A percentile compares a stretch with the other conserved stretches of the same genome.
phyloP scores from a whole-genome alignment of 1,284 basidiomycete species.

The Cryptococcus depauperatus region DNA sequence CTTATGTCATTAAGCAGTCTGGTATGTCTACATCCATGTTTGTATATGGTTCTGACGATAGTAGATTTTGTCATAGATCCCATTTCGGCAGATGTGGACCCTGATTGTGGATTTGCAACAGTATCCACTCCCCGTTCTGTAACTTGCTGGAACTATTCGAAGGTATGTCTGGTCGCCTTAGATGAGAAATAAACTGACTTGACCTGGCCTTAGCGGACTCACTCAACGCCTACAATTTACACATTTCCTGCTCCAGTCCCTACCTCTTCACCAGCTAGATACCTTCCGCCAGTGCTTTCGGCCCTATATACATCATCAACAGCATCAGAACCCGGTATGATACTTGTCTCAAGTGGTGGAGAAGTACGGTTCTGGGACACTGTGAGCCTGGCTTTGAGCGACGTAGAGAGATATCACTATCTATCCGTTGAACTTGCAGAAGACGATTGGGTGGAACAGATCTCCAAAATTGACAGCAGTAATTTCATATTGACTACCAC shows the following conservation, averaged over 20 bases:
- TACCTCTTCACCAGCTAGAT: conserved; percentile 13
- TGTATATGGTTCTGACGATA: background rate
- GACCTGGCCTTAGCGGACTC: conserved; percentile 27
- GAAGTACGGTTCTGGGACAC: conserved; percentile 45
- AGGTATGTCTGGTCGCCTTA: conserved; percentile 19
- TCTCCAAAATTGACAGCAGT: conserved; percentile 35
- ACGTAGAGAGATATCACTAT: conserved; percentile 28
- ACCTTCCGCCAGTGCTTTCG: conserved; percentile 27
- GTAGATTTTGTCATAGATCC: conserved; percentile 40
- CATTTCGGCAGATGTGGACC: conserved; percentile 38
- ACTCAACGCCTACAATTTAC: conserved; percentile 36
- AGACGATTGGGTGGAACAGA: conserved; percentile 37
- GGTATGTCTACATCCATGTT: conserved; percentile 12
- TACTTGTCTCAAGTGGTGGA: conserved; percentile 41
- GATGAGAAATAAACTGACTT: background rate
- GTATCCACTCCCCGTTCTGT: conserved; percentile 34
- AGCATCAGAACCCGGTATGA: conserved; percentile 44
- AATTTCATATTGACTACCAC: conserved; percentile 42
- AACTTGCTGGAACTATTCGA: conserved; percentile 46
- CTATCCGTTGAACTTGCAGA: conserved; percentile 25
- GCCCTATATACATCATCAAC: conserved; percentile 26
- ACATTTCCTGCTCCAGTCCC: conserved; percentile 33
- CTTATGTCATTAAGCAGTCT: conserved; percentile 19
- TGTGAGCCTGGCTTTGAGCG: conserved; percentile 42
- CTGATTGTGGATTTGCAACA: conserved; percentile 42